These are phyloP conservation scores for Gamarada debralockiae DNA, from an alignment of 495 filamentous ascomycete genomes.

Conservation along the genomic window DNA sequence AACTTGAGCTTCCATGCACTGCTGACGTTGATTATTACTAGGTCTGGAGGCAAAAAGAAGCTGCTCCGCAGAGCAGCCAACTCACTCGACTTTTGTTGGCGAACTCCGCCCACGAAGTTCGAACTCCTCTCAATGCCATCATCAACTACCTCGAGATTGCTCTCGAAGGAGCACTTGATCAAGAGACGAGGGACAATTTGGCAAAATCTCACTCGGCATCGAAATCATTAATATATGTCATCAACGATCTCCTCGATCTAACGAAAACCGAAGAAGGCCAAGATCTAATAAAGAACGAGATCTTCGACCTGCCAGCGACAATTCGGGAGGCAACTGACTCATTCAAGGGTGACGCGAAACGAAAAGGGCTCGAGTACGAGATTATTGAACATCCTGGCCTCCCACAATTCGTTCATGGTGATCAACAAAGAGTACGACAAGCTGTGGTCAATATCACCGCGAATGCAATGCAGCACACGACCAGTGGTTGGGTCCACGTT, in stretches of 20 bases:
- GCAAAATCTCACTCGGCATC: constrained; percentile 91
- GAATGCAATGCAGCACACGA: constrained; percentile 84
- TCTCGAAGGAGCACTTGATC: constrained; percentile 75
- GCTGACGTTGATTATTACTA: not conserved
- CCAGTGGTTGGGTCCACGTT: constrained; percentile 62
- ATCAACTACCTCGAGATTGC: constrained; percentile 97
- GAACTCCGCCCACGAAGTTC: constrained; percentile 93
- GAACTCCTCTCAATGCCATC: constrained; percentile 91
- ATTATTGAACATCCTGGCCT: constrained; percentile 64
- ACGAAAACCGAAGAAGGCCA: constrained; percentile 86
- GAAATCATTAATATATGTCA: constrained; percentile 91
- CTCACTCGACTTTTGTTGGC: constrained; percentile 74
- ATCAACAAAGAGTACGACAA: constrained; percentile 75
- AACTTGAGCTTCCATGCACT: not conserved
- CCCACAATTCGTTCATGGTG: constrained; percentile 70
- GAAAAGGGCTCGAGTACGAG: constrained; percentile 70
- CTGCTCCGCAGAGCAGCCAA: constrained; percentile 74
- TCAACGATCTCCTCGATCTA: constrained; percentile 91
- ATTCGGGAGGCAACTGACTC: constrained; percentile 73
- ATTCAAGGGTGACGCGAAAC: constrained; percentile 68
- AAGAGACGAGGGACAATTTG: constrained; percentile 84
- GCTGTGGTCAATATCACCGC: constrained; percentile 77
- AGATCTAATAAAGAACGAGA: constrained; percentile 75
- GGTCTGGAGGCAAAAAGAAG: constrained; percentile 92
- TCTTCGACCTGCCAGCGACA: constrained; percentile 68